Percentiles rank a stretch among this genome's conserved stretches.
Conservation (phyloP, 768 basidiomycete species). For the Pulveroboletus sp. region DNA sequence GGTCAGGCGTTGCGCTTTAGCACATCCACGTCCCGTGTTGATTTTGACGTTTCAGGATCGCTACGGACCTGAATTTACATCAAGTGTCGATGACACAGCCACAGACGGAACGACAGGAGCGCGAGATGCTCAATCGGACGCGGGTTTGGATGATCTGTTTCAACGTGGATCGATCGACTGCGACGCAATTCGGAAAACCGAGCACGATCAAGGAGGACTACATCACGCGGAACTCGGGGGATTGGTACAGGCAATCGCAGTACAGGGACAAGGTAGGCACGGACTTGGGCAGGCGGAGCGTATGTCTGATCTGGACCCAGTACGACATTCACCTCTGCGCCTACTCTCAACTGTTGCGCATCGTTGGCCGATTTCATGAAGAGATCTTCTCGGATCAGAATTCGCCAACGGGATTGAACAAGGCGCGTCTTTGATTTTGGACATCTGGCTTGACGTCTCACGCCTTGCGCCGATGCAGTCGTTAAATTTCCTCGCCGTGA, state of each 20-base stretch:
- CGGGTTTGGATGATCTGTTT: conserved; percentile 92
- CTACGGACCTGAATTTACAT: conserved; percentile 86
- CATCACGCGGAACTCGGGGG: conserved; percentile 63
- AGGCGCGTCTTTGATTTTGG: conserved; percentile 35
- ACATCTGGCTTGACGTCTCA: conserved; percentile 1
- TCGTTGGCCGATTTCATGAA: conserved; percentile 72
- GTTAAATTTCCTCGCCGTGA: conserved; percentile 65
- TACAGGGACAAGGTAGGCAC: conserved; percentile 53
- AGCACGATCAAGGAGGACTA: conserved; percentile 84
- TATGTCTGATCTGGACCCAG: conserved; percentile 31
- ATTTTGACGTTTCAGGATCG: conserved; percentile 47
- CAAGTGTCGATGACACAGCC: conserved; percentile 57
- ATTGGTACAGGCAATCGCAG: conserved; percentile 72
- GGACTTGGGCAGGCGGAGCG: too few relatives aligned
- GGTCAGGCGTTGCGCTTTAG: conserved; percentile 35
- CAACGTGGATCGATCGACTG: conserved; percentile 82
- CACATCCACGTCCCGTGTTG: background rate
- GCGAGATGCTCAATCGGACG: conserved; percentile 80
- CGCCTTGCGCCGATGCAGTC: conserved; percentile 35
- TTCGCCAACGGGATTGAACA: conserved; percentile 66
- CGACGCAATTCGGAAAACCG: conserved; percentile 87
- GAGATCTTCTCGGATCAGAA: conserved; percentile 70
- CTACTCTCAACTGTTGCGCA: conserved; percentile 64
- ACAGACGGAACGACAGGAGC: conserved; percentile 69
- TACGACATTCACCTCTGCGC: conserved; percentile 75